Conservation (phyloP, 305 asterid species). For the Fraxinus xanthoxyloides region DNA sequence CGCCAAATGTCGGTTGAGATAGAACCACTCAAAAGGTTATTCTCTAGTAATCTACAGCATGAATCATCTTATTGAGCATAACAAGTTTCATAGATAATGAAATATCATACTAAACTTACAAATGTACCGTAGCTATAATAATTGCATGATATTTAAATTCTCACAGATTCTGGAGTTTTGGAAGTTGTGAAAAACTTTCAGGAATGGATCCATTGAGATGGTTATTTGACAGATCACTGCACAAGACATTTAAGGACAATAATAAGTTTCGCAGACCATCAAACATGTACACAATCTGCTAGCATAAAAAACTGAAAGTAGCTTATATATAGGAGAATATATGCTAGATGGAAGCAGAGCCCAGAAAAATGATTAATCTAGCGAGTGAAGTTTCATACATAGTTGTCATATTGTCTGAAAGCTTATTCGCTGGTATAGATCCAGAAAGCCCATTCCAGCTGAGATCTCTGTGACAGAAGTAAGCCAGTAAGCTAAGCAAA, state of each 20-base stretch:
- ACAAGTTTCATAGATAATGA: background rate
- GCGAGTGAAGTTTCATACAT: constrained; percentile 31
- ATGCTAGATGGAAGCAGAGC: constrained; percentile 3
- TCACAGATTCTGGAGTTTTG: constrained; percentile 47
- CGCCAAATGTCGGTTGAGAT: constrained; percentile 37
- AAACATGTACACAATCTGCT: background rate
- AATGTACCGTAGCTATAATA: background rate
- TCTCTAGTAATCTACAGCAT: constrained; percentile 38
- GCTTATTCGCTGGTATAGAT: constrained; percentile 32
- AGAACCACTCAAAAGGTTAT: constrained; percentile 43
- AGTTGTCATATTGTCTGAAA: constrained; percentile 40
- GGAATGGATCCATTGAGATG: constrained; percentile 45
- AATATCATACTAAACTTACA: background rate
- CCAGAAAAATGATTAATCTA: background rate
- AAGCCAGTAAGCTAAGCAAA: constrained; percentile 3
- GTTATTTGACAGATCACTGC: constrained; percentile 48
- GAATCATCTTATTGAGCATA: background rate
- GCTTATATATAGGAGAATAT: background rate
- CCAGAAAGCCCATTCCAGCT: constrained; percentile 45
- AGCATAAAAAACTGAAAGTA: background rate
- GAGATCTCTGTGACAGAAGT: constrained; percentile 40
- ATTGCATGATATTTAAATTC: constrained; percentile 12
- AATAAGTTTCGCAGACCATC: background rate
- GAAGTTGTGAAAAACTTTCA: constrained; percentile 33
- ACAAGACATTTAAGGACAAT: constrained; percentile 10